A percentile compares a stretch with the other conserved stretches of the same genome.
Conservation (phyloP, 441 rosid genomes). For the Euphorbia schlechtendalii region DNA sequence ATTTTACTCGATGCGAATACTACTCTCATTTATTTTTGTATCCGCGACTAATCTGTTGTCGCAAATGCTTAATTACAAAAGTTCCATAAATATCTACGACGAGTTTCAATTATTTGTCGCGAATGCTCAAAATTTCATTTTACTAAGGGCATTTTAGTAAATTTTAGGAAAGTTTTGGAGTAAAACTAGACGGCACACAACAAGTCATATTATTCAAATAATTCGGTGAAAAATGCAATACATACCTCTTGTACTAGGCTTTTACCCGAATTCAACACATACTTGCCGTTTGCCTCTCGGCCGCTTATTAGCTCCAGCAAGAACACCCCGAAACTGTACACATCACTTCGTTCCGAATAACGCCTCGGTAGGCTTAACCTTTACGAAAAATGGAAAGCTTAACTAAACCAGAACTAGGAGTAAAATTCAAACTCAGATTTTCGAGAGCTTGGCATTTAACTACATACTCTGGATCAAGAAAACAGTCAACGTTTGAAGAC, state of each 20-base stretch:
- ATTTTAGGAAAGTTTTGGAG: too few relatives aligned
- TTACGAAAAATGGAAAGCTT: constrained; percentile 8
- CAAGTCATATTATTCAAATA: too few relatives aligned
- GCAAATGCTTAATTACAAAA: too few relatives aligned
- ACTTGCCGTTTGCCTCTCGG: constrained; percentile 24
- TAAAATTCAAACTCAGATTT: too few relatives aligned
- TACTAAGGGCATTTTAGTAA: too few relatives aligned
- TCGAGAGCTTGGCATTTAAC: constrained; percentile 2
- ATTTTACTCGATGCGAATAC: too few relatives aligned
- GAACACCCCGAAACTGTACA: constrained; percentile 45
- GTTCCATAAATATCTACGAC: too few relatives aligned
- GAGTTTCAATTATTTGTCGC: too few relatives aligned
- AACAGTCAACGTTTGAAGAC: constrained; percentile 37
- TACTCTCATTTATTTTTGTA: too few relatives aligned
- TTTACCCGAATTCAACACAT: constrained; percentile 13
- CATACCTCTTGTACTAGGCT: constrained; percentile 31
- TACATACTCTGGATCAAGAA: constrained; percentile 47
- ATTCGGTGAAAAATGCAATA: neutral
- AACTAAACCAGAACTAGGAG: neutral
- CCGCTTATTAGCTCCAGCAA: constrained; percentile 38
- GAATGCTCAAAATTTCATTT: too few relatives aligned
- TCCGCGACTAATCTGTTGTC: too few relatives aligned
- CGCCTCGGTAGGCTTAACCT: constrained; percentile 28
- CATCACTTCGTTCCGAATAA: constrained; percentile 31
- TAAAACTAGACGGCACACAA: too few relatives aligned